These are phyloP conservation scores for Arthrobotrys iridis DNA, from an alignment of 2,329 filamentous ascomycete species.

Conservation along the genomic window DNA sequence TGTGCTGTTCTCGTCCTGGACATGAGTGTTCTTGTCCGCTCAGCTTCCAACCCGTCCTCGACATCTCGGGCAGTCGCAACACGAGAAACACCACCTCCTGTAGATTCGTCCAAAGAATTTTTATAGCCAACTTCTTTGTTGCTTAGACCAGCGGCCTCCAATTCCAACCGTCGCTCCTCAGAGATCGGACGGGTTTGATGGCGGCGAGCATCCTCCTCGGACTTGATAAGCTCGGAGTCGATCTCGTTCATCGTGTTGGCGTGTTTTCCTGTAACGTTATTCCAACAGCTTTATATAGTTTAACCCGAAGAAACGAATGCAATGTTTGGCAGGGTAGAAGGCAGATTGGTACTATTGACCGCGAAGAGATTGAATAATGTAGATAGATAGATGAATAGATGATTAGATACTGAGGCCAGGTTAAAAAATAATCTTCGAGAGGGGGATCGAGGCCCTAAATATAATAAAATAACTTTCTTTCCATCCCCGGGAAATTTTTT, in stretches of 20 bases:
- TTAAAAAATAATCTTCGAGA: conserved; percentile 10
- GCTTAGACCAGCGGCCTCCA: conserved; percentile 30
- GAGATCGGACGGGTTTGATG: neutral
- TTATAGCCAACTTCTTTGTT: conserved; percentile 16
- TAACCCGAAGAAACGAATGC: conserved; percentile 11
- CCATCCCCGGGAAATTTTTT: conserved; percentile 1
- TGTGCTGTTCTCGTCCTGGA: conserved; percentile 43
- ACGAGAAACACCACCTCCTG: conserved; percentile 14
- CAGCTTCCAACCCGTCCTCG: conserved; percentile 26
- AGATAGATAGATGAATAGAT: neutral
- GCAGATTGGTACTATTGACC: neutral
- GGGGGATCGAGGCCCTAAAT: conserved; percentile 51
- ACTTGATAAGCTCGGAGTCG: conserved; percentile 42
- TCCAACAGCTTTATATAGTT: neutral
- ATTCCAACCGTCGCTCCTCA: conserved; percentile 27
- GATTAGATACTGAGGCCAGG: conserved; percentile 8
- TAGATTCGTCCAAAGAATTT: conserved; percentile 39
- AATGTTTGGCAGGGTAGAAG: neutral
- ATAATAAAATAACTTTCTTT: conserved; percentile 34
- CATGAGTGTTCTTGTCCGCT: conserved; percentile 41
- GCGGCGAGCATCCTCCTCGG: conserved; percentile 34
- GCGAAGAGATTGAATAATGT: neutral
- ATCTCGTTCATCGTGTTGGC: conserved; percentile 43
- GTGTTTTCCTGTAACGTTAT: conserved; percentile 22
- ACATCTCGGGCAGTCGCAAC: conserved; percentile 34